phyloP scores from a whole-genome alignment of 2,329 filamentous ascomycete genomes.

The Cladosporium velox region DNA sequence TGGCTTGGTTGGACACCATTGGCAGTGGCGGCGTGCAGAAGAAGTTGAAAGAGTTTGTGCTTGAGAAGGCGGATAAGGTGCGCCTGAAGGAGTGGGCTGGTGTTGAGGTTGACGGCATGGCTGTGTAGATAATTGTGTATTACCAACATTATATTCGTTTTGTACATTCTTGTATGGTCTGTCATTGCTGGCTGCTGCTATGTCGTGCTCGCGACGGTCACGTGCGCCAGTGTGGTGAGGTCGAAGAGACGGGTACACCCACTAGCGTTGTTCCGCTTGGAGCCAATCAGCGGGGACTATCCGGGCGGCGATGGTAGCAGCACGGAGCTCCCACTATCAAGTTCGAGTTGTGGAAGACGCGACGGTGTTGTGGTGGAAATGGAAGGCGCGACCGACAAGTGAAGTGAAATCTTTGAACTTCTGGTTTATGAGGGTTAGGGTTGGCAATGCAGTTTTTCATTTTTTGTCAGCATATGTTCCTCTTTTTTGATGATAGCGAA shows the following conservation, averaged over 20 bases:
- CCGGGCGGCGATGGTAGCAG: neutral
- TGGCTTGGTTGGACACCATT: constrained; percentile 71
- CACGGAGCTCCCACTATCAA: neutral
- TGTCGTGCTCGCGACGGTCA: neutral
- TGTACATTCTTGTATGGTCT: neutral
- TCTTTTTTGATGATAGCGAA: neutral
- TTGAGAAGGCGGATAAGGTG: constrained; percentile 67
- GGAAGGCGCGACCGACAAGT: neutral
- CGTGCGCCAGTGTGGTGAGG: neutral
- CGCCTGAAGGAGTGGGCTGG: constrained; percentile 67
- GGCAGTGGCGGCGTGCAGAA: constrained; percentile 49
- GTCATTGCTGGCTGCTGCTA: neutral
- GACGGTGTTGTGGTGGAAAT: neutral
- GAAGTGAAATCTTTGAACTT: neutral
- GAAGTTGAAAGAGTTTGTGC: constrained; percentile 57
- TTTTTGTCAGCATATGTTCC: neutral
- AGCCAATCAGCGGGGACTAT: neutral
- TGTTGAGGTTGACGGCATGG: constrained; percentile 14
- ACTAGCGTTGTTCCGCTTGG: neutral
- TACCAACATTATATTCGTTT: neutral
- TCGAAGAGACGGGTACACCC: neutral
- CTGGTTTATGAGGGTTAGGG: neutral
- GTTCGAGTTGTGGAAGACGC: neutral
- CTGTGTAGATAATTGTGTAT: constrained; percentile 4
- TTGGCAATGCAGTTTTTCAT: neutral